Evolutionary conservation across 129 eudicot genomes (phyloP), one percentile per base, ranked within the genome.

Genomic region (Tanacetum coccineum): DNA sequence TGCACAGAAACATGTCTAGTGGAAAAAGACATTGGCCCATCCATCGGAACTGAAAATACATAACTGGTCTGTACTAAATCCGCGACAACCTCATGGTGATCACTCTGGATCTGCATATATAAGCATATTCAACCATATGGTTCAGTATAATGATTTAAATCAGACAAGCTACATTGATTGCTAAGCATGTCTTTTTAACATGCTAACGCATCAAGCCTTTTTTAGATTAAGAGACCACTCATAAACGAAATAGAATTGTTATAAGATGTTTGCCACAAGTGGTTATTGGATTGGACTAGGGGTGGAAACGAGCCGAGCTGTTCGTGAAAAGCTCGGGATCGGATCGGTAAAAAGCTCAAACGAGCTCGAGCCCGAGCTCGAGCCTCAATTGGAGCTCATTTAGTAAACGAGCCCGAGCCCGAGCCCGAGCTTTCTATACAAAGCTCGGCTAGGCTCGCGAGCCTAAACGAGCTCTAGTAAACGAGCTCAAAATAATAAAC

Each of bases 1-100:
- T 93, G 96, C 55, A 93, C 96, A 14, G 99, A 82, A 74, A 89
- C 92, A 62, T 88, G 86, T 64, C 88, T 83, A 67, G 96, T 93
- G 63, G 95, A 81, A 79, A 93, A 93, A n/a, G 87, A 86, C 99
- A 93, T 93, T 15, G 99, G 99, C 68, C 99, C 99, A 63, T 93
- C 99, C 92, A 93, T 82, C 1, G 99, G 99, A 68, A 93, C 80
- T 65, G 99, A 89, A 57, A 93, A 93, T 26, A 88, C 81, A 77
- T 89, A 83, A 78, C 96, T 89, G 44, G 99, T 93, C 78, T 93
- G 99, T 44, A 93, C 71, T 75, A 93, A 77, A 83, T 93, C 99
- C 40, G 99, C 99, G 71, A 93, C 99, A 72, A 89, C 89, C 67
- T 93, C 96, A 57, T 89, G 91, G 69, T 86, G 88, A 74, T 93